Base-by-base conservation (phyloP, 805 yeast genomes). In the Yamadazyma nakazawae region DNA sequence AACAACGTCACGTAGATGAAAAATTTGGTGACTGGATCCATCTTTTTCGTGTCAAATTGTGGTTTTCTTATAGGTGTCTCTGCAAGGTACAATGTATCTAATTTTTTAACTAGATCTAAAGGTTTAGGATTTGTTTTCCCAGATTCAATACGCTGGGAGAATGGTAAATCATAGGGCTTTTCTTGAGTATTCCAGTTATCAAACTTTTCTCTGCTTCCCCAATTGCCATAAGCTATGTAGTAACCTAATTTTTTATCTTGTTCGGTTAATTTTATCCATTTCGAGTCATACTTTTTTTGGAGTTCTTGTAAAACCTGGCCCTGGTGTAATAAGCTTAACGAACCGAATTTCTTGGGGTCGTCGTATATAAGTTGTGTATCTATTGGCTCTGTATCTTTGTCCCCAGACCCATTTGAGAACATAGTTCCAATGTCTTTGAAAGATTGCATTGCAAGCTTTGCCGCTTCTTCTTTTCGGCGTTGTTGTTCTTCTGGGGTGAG, bases 121-220 rank as follows among this genome's bases (percentile, higher is more conserved):
- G 50, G 43, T n/a, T 16, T 34, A 1, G 83, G 80, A 13, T 31
- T 9, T 1, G 37, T 3, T 32, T 41, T 45, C 32, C 19, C 9
- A 14, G 16, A 10, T 8, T 17, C 36, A 11, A 34, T 43, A 31
- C 14, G 41, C 2, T 68, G 41, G 21, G 61, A 59, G 57, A 82
- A 83, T 1, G 88, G 85, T 46, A 84, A 66, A 60, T 84, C 89
- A 40, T 73, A 75, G 0, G 88, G 90, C 13, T 17, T 36, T 7
- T 71, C 60, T 3, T 57, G 62, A 24, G 55, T 52, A 47, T 67
- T 70, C 68, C 79, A 71, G 52, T 70, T 71, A 42, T 66, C 63
- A 46, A 84, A 75, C 17, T 78, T 77, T 40, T 78, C 81, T 51
- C 95, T 71, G 1, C 81, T 83, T 0, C 90, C 94, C 75, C 85